These are phyloP conservation scores for Bisporella sp. DNA, from an alignment of 2,329 filamentous ascomycete genomes.

Conservation along the genomic window DNA sequence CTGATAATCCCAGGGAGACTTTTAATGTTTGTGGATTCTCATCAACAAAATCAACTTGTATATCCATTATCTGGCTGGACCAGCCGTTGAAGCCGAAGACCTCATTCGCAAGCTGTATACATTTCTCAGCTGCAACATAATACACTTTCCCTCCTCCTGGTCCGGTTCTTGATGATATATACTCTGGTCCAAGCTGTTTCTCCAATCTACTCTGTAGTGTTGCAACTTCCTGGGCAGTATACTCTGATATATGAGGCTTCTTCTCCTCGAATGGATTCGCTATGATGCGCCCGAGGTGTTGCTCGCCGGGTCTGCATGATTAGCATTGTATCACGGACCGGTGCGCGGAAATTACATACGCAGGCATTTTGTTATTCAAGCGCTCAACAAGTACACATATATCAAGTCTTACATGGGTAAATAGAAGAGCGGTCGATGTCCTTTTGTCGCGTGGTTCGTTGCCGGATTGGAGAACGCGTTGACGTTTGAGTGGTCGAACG, in stretches of 20 bases:
- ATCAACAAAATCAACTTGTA: conserved; percentile 93
- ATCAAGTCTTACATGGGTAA: conserved; percentile 10
- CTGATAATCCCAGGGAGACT: conserved; percentile 79
- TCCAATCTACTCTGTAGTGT: conserved; percentile 81
- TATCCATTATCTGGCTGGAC: conserved; percentile 92
- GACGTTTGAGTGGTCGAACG: too few species aligned
- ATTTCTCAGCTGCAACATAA: conserved; percentile 94
- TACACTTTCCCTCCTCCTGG: conserved; percentile 81
- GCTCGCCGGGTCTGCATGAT: conserved; percentile 55
- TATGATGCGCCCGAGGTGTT: conserved; percentile 46
- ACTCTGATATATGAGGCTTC: conserved; percentile 64
- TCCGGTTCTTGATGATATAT: conserved; percentile 80
- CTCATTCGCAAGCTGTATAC: conserved; percentile 89
- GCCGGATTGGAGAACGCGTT: too few species aligned
- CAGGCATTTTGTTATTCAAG: conserved; percentile 34
- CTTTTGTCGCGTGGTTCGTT: background rate
- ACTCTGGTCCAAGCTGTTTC: conserved; percentile 92
- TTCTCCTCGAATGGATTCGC: conserved; percentile 77
- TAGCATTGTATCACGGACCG: conserved; percentile 4
- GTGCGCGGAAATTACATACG: conserved; percentile 28
- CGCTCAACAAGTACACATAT: conserved; percentile 5
- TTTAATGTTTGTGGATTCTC: conserved; percentile 72
- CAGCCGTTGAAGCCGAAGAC: conserved; percentile 97
- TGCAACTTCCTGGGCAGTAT: conserved; percentile 84
- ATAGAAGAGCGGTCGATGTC: background rate